A percentile compares a stretch with the other conserved stretches of the same genome.
Evolutionary conservation across 2,329 filamentous ascomycete genomes (phyloP).

Genomic region (Colletotrichum euphorbiae): DNA sequence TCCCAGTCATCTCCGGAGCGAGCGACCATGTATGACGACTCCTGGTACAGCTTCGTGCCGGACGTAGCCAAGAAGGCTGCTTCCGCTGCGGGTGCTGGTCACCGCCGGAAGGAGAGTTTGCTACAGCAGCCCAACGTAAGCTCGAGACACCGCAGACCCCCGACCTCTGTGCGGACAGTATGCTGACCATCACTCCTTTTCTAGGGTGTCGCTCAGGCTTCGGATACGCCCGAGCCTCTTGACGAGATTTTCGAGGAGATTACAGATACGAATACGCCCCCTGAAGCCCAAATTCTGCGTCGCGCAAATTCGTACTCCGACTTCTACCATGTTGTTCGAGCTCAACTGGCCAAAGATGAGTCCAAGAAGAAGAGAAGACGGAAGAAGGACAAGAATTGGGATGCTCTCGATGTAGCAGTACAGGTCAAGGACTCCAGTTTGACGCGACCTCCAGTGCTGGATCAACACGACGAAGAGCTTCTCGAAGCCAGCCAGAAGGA

Average conservation of each 20-base stretch:
- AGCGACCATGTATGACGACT: slow-evolving; percentile 79
- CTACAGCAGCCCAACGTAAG: slow-evolving; percentile 74
- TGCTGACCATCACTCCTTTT: slow-evolving; percentile 30
- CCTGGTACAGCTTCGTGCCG: slow-evolving; percentile 84
- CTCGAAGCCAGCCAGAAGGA: slow-evolving; percentile 86
- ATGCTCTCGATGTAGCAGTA: slow-evolving; percentile 59
- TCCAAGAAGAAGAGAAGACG: slow-evolving; percentile 53
- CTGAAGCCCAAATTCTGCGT: slow-evolving; percentile 72
- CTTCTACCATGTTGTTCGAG: slow-evolving; percentile 74
- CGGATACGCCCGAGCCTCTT: slow-evolving; percentile 66
- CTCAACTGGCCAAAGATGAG: slow-evolving; percentile 66
- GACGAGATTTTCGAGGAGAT: slow-evolving; percentile 69
- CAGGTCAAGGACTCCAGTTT: slow-evolving; percentile 41
- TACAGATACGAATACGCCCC: slow-evolving; percentile 68
- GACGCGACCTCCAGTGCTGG: slow-evolving; percentile 49
- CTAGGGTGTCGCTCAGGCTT: slow-evolving; percentile 65
- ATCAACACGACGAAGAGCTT: slow-evolving; percentile 75
- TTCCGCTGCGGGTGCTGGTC: slow-evolving; percentile 59
- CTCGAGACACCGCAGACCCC: slow-evolving; percentile 37
- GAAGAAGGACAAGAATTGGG: slow-evolving; percentile 58
- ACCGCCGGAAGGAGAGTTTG: slow-evolving; percentile 76
- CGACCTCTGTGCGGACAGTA: slow-evolving; percentile 38
- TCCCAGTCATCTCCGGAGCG: not conserved
- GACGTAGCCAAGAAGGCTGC: slow-evolving; percentile 65
- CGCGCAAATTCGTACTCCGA: slow-evolving; percentile 83